phyloP scores from a whole-genome alignment of 2,329 filamentous ascomycete species.

The Pyricularia pennisetigena region DNA sequence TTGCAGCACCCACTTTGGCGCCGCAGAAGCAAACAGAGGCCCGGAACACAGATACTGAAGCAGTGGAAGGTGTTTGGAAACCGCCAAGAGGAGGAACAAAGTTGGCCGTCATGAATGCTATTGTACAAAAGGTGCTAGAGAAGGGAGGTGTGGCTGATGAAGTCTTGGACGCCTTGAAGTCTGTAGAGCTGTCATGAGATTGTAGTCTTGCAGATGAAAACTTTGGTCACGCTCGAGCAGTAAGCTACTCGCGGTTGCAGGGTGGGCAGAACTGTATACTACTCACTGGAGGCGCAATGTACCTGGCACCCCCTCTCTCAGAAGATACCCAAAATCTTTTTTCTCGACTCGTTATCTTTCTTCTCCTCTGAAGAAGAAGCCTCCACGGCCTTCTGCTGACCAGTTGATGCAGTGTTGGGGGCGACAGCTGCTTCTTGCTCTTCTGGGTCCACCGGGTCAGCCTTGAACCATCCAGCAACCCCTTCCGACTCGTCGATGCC shows the following conservation, averaged over 20 bases:
- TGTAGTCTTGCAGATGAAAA: not conserved
- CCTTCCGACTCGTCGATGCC: slow-evolving; percentile 51
- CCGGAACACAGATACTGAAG: slow-evolving; percentile 39
- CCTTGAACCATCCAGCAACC: slow-evolving; percentile 28
- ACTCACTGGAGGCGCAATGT: not conserved
- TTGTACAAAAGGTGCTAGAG: slow-evolving; percentile 69
- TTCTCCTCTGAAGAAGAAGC: slow-evolving; percentile 6
- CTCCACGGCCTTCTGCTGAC: not conserved
- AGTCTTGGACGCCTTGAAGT: slow-evolving; percentile 71
- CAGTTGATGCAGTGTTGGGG: not conserved
- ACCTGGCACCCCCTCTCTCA: slow-evolving; percentile 22
- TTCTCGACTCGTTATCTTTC: slow-evolving; percentile 44
- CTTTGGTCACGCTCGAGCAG: not conserved
- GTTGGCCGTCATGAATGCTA: slow-evolving; percentile 58
- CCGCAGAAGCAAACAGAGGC: slow-evolving; percentile 28
- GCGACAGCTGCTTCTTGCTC: not conserved
- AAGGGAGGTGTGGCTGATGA: slow-evolving; percentile 77
- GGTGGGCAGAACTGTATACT: not conserved
- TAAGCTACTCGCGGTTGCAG: not conserved
- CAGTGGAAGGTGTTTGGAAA: slow-evolving; percentile 71
- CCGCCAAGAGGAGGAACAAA: slow-evolving; percentile 77
- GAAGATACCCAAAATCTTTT: slow-evolving; percentile 83
- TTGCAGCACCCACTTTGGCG: not conserved
- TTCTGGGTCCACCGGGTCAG: slow-evolving; percentile 6
- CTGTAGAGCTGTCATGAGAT: slow-evolving; percentile 54